A percentile compares a stretch with the other conserved stretches of the same genome.
Conservation (phyloP, 768 basidiomycete genomes). For the Stropharia rugosoannulata region DNA sequence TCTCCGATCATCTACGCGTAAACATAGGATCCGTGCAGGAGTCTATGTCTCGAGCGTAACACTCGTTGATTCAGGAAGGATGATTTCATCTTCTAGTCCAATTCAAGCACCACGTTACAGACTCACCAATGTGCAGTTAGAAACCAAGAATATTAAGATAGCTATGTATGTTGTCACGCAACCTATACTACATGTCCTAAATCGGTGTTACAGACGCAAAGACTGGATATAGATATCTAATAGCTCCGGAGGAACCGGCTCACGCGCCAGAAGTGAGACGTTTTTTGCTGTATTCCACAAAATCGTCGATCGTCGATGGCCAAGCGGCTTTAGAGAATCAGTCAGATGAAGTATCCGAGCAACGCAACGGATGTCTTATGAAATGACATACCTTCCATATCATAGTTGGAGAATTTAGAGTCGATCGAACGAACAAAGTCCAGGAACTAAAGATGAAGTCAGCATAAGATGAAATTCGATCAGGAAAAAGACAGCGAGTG, state of each 20-base stretch:
- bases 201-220: background rate
- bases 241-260: background rate
- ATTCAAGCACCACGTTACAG: too few species aligned
- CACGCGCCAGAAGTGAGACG: constrained; percentile 21
- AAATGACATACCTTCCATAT: constrained; percentile 61
- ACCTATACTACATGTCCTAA: constrained; percentile 1
- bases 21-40: too few species aligned
- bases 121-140: too few species aligned
- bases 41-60: too few species aligned
- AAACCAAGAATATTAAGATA: too few species aligned
- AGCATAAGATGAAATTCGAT: background rate
- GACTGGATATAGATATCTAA: background rate
- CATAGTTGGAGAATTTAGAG: constrained; percentile 68
- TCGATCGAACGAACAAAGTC: constrained; percentile 80
- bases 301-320: constrained; percentile 87
- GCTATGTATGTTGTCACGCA: background rate
- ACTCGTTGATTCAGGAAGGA: too few species aligned
- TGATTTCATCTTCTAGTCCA: too few species aligned
- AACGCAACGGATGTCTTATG: background rate
- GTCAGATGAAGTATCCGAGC: constrained; percentile 7
- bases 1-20: too few species aligned
- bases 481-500: background rate
- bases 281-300: constrained; percentile 65
- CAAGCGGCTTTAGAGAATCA: constrained; percentile 59
- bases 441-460: constrained; percentile 51